Percentiles rank a stretch among this genome's conserved stretches.
Conservation (phyloP, 805 yeast genomes). For the Candida railenensis region DNA sequence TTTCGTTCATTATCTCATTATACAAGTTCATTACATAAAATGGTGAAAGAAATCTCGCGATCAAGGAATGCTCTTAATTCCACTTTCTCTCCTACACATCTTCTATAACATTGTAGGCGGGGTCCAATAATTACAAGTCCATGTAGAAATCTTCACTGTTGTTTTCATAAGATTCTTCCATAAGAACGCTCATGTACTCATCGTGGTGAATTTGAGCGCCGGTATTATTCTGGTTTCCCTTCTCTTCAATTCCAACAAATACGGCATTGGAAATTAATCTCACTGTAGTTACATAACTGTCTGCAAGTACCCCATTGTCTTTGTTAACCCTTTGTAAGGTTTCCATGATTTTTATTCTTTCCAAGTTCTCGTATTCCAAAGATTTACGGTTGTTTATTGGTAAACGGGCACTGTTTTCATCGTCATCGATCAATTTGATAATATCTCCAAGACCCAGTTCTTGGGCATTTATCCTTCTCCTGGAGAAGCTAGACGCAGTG, state of each 20-base stretch:
- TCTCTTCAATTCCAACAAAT: slow-evolving; percentile 13
- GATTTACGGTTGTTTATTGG: slow-evolving; percentile 20
- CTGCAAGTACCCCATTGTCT: slow-evolving; percentile 1
- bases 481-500: not conserved
- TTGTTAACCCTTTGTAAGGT: slow-evolving; percentile 9
- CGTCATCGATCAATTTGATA: slow-evolving; percentile 10
- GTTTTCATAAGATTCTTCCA: slow-evolving; percentile 12
- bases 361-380: slow-evolving; percentile 18
- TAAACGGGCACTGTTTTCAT: slow-evolving; percentile 4
- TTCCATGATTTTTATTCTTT: slow-evolving; percentile 11
- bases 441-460: slow-evolving; percentile 20
- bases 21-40: not conserved
- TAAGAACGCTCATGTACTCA: slow-evolving; percentile 10
- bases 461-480: not conserved
- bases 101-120: too few species aligned
- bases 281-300: slow-evolving; percentile 10
- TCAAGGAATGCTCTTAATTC: too few species aligned
- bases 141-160: slow-evolving; percentile 4
- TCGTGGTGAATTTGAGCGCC: not conserved
- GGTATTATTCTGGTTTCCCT: not conserved
- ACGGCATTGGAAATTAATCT: slow-evolving; percentile 20
- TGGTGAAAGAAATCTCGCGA: too few species aligned
- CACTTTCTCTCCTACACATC: too few species aligned
- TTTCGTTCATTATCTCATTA: not conserved
- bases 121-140: not conserved